Conservation (phyloP, 345 rosid genomes). For the Xanthoceras sorbifolium region DNA sequence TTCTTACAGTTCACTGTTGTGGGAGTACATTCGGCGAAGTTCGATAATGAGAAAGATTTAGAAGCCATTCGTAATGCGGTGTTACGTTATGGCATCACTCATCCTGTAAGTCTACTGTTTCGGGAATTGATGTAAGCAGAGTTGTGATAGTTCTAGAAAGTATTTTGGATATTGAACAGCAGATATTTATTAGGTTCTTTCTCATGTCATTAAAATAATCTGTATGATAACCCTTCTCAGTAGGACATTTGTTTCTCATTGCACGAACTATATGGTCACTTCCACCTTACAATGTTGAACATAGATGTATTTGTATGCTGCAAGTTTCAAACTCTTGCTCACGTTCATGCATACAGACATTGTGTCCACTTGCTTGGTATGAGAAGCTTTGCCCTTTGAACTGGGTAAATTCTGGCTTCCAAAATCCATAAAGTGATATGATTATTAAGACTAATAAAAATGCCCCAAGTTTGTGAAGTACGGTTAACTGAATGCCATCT, state of each 20-base stretch:
- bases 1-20: slow-evolving; percentile 75
- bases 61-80: slow-evolving; percentile 95
- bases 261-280: too few relatives aligned
- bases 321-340: too few relatives aligned
- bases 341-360: not conserved
- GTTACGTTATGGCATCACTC: slow-evolving; percentile 75
- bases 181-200: not conserved
- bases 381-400: not conserved
- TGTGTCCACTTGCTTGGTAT: not conserved
- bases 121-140: slow-evolving; percentile 7
- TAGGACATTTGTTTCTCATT: not conserved
- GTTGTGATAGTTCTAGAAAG: slow-evolving; percentile 1
- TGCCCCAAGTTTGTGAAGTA: not conserved
- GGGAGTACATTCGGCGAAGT: slow-evolving; percentile 97
- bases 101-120: slow-evolving; percentile 60
- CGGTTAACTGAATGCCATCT: not conserved
- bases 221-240: not conserved
- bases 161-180: slow-evolving; percentile 10
- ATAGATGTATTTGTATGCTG: not conserved
- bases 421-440: not conserved
- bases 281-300: not conserved
- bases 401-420: not conserved
- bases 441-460: not conserved
- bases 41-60: slow-evolving; percentile 94
- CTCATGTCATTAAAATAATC: not conserved